Evolutionary conservation across 305 asterid genomes (phyloP), one percentile per base, ranked within the genome.

Genomic region (Solanum hybrid): DNA sequence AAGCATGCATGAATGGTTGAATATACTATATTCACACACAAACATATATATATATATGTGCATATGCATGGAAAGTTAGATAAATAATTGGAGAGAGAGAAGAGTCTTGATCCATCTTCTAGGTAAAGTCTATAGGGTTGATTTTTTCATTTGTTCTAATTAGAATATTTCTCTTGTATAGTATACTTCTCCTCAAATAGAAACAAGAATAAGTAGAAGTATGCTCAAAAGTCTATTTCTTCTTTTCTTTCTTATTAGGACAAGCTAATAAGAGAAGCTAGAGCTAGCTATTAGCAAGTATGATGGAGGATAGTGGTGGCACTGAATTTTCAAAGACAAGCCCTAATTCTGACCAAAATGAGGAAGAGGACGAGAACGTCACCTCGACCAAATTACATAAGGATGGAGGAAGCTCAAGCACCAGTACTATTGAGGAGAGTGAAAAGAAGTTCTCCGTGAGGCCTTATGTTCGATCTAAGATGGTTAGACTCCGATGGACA

Each of bases 401-500:
- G 91, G 96, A 95, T 51, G 97, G 96, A 80, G 98, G 95, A 86
- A 94, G 95, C 92, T 96, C 98, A 56, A 94, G 98, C 94, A 94
- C 88, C 60, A 94, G 98, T 91, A 94, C 94, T 19, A 94, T 93
- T 0, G 98, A 93, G 69, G 97, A 94, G 91, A 88, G 89, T 75
- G 79, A 90, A 3, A 95, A 95, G 90, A 95, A 93, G 94, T 40
- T 94, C 4, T 87, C 93, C 0, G 95, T 95, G 22, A 91, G 98
- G 94, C 96, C 95, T 82, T 96, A 96, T 86, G 94, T 93, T 76
- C 94, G 98, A 90, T 95, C 98, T 89, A 95, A 96, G 96, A 88
- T 93, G 93, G 97, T 96, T 22, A 91, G 98, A 91, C 97, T 96
- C 78, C 90, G 98, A 37, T 96, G 98, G 98, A 96, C 98, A 32